Percentiles rank a stretch among this genome's conserved stretches.
Evolutionary conservation across 176 grass and related monocot genomes (phyloP).

Genomic region (Eragrostis curvula): DNA sequence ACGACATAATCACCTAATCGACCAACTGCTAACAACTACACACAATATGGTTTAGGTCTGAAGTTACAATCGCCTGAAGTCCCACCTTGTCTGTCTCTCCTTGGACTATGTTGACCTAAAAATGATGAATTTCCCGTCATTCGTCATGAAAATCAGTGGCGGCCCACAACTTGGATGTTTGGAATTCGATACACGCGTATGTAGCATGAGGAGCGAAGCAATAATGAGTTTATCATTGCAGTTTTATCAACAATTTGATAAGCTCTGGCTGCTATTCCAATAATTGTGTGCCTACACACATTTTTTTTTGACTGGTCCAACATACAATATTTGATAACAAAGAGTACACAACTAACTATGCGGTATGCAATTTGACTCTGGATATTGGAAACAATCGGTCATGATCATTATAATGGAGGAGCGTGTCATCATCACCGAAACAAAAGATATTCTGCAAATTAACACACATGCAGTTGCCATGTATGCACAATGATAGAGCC

Average conservation of each 20-base stretch:
- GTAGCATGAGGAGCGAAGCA: neutral
- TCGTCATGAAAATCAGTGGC: neutral
- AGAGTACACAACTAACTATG: neutral
- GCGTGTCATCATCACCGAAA: constrained; percentile 3
- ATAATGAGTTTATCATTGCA: neutral
- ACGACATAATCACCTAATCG: neutral
- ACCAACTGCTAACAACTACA: constrained; percentile 18
- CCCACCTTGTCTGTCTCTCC: too few species aligned
- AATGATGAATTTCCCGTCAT: neutral
- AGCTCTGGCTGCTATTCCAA: constrained; percentile 1
- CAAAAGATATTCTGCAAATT: neutral
- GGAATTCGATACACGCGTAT: neutral
- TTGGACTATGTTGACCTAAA: too few species aligned
- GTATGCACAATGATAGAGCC: constrained; percentile 6
- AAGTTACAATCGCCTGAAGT: constrained; percentile 22
- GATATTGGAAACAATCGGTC: neutral
- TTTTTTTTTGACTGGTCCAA: neutral
- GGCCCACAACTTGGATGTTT: neutral
- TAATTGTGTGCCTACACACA: constrained; percentile 9
- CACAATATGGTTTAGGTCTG: constrained; percentile 12
- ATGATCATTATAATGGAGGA: constrained; percentile 21
- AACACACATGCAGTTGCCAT: neutral
- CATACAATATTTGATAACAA: neutral
- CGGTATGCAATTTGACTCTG: constrained; percentile 8
- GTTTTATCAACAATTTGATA: neutral